A percentile compares a stretch with the other conserved stretches of the same genome.
phyloP scores from a whole-genome alignment of 2,329 filamentous ascomycete species.

The Fonsecaea erecta region DNA sequence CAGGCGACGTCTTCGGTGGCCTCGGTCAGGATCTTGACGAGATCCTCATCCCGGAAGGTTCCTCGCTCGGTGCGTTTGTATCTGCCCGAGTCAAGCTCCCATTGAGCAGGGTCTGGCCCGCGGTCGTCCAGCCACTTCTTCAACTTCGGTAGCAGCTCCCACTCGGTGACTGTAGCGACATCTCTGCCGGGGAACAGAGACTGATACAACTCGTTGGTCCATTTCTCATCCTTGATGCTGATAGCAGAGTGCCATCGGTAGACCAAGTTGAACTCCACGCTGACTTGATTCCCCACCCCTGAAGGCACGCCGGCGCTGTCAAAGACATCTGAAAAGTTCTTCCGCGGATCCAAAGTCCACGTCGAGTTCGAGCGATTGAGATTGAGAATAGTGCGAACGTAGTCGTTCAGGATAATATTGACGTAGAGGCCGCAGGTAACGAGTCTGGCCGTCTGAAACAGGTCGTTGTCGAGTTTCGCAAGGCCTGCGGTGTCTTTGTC shows the following conservation, averaged over 20 bases:
- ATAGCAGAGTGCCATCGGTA: constrained; percentile 89
- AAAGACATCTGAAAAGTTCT: constrained; percentile 33
- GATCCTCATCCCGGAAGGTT: constrained; percentile 73
- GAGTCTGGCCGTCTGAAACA: constrained; percentile 62
- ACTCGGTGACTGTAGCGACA: constrained; percentile 59
- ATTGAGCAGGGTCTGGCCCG: constrained; percentile 68
- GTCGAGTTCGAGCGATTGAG: constrained; percentile 37
- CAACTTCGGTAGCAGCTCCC: constrained; percentile 67
- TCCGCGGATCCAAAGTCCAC: constrained; percentile 40
- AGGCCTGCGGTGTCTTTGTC: constrained; percentile 44
- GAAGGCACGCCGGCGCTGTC: constrained; percentile 62
- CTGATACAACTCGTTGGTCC: constrained; percentile 73
- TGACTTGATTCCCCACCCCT: constrained; percentile 80
- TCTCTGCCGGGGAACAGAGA: constrained; percentile 62
- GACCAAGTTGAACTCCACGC: constrained; percentile 85
- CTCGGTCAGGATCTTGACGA: constrained; percentile 70
- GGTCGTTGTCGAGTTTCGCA: constrained; percentile 56
- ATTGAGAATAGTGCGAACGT: constrained; percentile 40
- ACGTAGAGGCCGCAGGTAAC: constrained; percentile 40
- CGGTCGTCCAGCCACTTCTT: constrained; percentile 66
- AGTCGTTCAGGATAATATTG: constrained; percentile 40
- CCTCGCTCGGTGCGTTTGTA: constrained; percentile 64
- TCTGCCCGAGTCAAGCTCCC: constrained; percentile 69
- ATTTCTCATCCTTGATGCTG: constrained; percentile 74
- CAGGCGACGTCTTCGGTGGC: constrained; percentile 73